These are phyloP conservation scores for Hypoxylon fuscum DNA, from an alignment of 495 filamentous ascomycete species.

Conservation along the genomic window DNA sequence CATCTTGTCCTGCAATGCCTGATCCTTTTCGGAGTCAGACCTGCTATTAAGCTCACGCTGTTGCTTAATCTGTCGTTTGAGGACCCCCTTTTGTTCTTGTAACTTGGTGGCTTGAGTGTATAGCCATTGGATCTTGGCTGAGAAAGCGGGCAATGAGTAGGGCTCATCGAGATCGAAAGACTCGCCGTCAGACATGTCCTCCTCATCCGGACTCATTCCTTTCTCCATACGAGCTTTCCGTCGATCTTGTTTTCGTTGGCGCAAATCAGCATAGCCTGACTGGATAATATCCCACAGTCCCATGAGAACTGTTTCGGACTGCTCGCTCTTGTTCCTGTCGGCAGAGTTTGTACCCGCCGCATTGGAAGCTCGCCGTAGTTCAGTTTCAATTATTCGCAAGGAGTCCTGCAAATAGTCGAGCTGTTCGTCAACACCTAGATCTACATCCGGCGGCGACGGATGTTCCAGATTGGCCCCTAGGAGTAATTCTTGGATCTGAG, in stretches of 20 bases:
- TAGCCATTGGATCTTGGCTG: slow-evolving; percentile 78
- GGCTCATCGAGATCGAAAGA: slow-evolving; percentile 59
- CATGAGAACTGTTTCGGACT: slow-evolving; percentile 67
- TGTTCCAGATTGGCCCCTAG: slow-evolving; percentile 34
- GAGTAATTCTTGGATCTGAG: slow-evolving; percentile 46
- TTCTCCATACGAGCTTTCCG: slow-evolving; percentile 56
- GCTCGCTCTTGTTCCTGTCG: slow-evolving; percentile 55
- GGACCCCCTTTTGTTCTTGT: slow-evolving; percentile 82
- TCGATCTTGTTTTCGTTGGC: slow-evolving; percentile 61
- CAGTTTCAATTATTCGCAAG: slow-evolving; percentile 43
- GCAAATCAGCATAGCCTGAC: slow-evolving; percentile 67
- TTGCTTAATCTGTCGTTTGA: slow-evolving; percentile 89
- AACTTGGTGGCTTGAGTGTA: slow-evolving; percentile 70
- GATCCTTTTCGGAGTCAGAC: slow-evolving; percentile 67
- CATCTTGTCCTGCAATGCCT: slow-evolving; percentile 58
- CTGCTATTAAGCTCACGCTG: slow-evolving; percentile 86
- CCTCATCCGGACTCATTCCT: slow-evolving; percentile 53
- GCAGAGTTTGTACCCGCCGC: slow-evolving; percentile 35
- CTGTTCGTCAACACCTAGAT: slow-evolving; percentile 47
- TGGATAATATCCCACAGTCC: slow-evolving; percentile 79
- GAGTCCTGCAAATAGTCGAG: slow-evolving; percentile 53
- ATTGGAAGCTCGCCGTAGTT: slow-evolving; percentile 45
- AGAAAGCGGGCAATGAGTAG: slow-evolving; percentile 75
- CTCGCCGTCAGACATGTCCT: slow-evolving; percentile 60
- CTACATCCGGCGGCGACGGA: slow-evolving; percentile 39